Percentiles rank a stretch among this genome's conserved stretches.
phyloP scores from a whole-genome alignment of 768 basidiomycete species.

The Tulasnella sp. region DNA sequence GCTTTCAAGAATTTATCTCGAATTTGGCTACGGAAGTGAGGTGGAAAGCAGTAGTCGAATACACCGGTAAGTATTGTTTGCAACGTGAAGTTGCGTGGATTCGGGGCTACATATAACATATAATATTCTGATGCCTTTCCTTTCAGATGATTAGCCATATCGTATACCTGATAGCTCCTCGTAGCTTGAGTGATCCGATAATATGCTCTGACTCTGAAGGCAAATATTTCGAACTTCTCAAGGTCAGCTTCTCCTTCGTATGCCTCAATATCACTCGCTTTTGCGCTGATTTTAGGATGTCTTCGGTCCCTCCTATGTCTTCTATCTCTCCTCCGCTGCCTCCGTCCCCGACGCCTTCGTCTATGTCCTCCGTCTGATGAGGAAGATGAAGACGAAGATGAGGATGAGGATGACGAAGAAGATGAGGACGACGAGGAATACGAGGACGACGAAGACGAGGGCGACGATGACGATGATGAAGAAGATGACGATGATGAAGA shows the following conservation, averaged over 20 bases:
- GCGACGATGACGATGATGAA: neutral
- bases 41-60: conserved; percentile 2
- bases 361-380: no score
- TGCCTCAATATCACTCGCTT: no score
- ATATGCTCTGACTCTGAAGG: neutral
- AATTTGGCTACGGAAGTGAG: neutral
- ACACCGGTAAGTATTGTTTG: neutral
- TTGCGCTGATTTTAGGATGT: no score
- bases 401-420: neutral
- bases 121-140: neutral
- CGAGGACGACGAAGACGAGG: neutral
- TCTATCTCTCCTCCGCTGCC: no score
- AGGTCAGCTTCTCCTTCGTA: neutral
- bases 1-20: neutral
- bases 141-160: neutral
- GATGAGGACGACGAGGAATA: neutral
- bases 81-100: neutral
- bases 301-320: no score
- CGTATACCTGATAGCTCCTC: neutral
- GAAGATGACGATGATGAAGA: neutral
- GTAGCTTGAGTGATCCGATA: neutral
- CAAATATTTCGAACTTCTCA: neutral
- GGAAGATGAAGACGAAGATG: neutral
- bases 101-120: neutral
- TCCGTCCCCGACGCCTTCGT: no score